These are phyloP conservation scores for Xylariales sp. DNA, from an alignment of 2,329 filamentous ascomycete species.

Conservation along the genomic window DNA sequence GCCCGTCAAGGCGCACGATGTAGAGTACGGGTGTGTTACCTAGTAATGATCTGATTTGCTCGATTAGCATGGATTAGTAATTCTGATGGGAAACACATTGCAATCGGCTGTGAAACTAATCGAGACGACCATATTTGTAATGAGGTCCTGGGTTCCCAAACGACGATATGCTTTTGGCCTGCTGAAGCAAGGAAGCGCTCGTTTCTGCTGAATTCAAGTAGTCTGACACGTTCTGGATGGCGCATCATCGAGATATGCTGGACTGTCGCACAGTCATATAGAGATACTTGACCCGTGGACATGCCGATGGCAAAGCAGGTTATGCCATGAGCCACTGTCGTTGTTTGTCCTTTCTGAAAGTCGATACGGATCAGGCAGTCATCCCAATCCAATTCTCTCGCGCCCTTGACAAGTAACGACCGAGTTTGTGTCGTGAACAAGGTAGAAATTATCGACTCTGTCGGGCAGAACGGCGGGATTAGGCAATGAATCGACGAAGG, in stretches of 20 bases:
- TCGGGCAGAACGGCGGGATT: slow-evolving; percentile 51
- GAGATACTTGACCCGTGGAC: slow-evolving; percentile 46
- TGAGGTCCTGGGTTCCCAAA: slow-evolving; percentile 30
- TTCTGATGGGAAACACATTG: slow-evolving; percentile 29
- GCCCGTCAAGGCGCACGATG: slow-evolving; percentile 12
- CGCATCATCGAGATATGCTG: slow-evolving; percentile 39
- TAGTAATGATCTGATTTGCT: slow-evolving; percentile 28
- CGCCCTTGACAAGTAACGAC: slow-evolving; percentile 30
- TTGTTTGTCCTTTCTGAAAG: slow-evolving; percentile 44
- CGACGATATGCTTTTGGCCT: slow-evolving; percentile 28
- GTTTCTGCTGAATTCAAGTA: slow-evolving; percentile 45
- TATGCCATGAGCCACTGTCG: slow-evolving; percentile 44
- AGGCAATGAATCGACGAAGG: slow-evolving; percentile 51
- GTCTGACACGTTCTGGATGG: slow-evolving; percentile 45
- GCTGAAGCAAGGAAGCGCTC: slow-evolving; percentile 37
- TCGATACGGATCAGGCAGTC: slow-evolving; percentile 50
- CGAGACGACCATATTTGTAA: slow-evolving; percentile 29
- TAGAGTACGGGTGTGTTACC: slow-evolving; percentile 25
- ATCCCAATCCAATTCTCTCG: slow-evolving; percentile 46
- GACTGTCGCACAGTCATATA: slow-evolving; percentile 46
- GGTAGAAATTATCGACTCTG: slow-evolving; percentile 47
- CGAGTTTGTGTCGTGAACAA: slow-evolving; percentile 37
- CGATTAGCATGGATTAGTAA: slow-evolving; percentile 20
- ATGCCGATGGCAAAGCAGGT: slow-evolving; percentile 48
- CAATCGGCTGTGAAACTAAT: slow-evolving; percentile 28